phyloP scores from a whole-genome alignment of 306 rosid genomes.

The Glycyrrhiza uralensis region DNA sequence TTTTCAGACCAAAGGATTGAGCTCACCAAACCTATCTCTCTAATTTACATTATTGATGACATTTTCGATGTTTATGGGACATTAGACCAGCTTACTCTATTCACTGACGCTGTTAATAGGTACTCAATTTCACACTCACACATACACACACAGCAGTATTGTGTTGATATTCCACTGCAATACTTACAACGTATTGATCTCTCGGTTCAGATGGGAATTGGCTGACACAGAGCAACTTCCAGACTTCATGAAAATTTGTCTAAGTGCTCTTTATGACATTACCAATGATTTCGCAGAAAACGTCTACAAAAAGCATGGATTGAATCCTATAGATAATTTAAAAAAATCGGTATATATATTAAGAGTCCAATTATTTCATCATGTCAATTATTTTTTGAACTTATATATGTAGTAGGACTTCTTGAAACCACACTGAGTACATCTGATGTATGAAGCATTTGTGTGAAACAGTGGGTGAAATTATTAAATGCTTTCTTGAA shows the following conservation, averaged over 20 bases:
- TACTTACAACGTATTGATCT: not conserved
- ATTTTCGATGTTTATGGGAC: constrained; percentile 52
- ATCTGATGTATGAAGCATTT: not conserved
- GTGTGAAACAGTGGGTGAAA: constrained; percentile 44
- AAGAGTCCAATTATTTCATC: not conserved
- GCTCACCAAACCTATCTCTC: constrained; percentile 54
- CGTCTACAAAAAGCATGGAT: constrained; percentile 26
- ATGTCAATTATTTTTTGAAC: not conserved
- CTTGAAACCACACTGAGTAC: not conserved
- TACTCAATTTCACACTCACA: not conserved
- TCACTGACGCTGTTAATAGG: constrained; percentile 49
- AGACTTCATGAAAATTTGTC: constrained; percentile 18
- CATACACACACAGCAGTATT: no score
- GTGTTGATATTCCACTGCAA: not conserved
- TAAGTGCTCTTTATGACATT: constrained; percentile 2
- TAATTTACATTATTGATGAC: constrained; percentile 57
- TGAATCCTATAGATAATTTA: constrained; percentile 15
- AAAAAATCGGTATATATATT: constrained; percentile 28
- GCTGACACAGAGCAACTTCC: constrained; percentile 27
- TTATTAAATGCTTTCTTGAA: constrained; percentile 39
- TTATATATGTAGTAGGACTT: not conserved
- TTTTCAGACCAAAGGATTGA: constrained; percentile 53
- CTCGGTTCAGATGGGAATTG: constrained; percentile 28
- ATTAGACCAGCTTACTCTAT: constrained; percentile 41
- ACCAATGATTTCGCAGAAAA: constrained; percentile 21